These are phyloP conservation scores for Colletotrichum ledebouriae DNA, from an alignment of 2,329 filamentous ascomycete genomes.

Conservation along the genomic window DNA sequence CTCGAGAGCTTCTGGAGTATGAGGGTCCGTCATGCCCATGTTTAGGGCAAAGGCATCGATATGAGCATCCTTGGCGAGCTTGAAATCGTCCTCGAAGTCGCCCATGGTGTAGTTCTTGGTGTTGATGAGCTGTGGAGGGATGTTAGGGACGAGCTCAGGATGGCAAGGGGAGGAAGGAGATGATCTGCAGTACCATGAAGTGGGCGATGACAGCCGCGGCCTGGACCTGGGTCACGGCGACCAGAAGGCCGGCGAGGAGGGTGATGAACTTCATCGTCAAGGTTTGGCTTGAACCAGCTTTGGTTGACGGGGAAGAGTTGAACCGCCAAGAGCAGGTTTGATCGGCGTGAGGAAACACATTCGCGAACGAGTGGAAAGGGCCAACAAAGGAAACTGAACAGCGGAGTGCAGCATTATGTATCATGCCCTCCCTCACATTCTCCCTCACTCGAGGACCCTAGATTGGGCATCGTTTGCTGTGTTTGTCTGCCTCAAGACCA, in stretches of 20 bases:
- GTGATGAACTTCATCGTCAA: constrained; percentile 33
- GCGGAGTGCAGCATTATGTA: constrained; percentile 35
- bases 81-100: constrained; percentile 63
- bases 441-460: constrained; percentile 9
- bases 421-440: constrained; percentile 13
- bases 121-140: constrained; percentile 25
- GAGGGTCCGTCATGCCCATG: constrained; percentile 33
- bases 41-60: constrained; percentile 49
- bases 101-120: constrained; percentile 48
- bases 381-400: constrained; percentile 5
- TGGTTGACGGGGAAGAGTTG: constrained; percentile 5
- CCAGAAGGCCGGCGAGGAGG: constrained; percentile 28
- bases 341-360: constrained; percentile 3
- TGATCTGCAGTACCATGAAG: constrained; percentile 35
- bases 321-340: constrained; percentile 20
- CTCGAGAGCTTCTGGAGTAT: constrained; percentile 30
- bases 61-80: constrained; percentile 57
- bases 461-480: constrained; percentile 2
- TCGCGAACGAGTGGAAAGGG: neutral
- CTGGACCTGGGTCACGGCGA: constrained; percentile 22
- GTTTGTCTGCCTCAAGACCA: constrained; percentile 17
- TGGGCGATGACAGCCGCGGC: constrained; percentile 39
- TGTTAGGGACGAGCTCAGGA: constrained; percentile 6
- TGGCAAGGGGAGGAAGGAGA: neutral
- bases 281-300: constrained; percentile 12